Percentiles rank a stretch among this genome's conserved stretches.
These are phyloP conservation scores for Aureobasidium leucospermi DNA, from an alignment of 2,329 filamentous ascomycete species.

Conservation along the genomic window DNA sequence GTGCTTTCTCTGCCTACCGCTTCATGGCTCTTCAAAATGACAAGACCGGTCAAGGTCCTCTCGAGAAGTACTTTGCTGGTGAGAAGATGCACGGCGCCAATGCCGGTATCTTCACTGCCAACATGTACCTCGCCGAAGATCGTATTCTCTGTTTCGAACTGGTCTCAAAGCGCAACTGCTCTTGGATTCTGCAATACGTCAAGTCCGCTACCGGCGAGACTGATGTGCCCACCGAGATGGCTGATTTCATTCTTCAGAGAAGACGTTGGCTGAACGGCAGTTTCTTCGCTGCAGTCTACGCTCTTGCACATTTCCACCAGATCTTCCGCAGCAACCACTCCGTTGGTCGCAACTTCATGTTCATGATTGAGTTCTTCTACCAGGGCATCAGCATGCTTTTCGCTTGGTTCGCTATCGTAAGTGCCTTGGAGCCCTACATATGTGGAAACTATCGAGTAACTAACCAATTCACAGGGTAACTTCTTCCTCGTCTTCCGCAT, in stretches of 20 bases:
- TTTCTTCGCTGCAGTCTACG: constrained; percentile 96
- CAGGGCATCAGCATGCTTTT: constrained; percentile 97
- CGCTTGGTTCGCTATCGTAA: constrained; percentile 88
- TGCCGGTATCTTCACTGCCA: constrained; percentile 94
- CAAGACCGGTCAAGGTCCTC: constrained; percentile 82
- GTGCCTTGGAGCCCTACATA: constrained; percentile 18
- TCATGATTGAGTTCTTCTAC: constrained; percentile 89
- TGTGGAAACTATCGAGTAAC: neutral
- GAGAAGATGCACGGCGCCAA: constrained; percentile 92
- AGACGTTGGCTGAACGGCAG: constrained; percentile 96
- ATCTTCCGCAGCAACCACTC: constrained; percentile 92
- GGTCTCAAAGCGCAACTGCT: constrained; percentile 92
- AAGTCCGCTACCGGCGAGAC: constrained; percentile 96
- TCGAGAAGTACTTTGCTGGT: constrained; percentile 95
- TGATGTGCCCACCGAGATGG: constrained; percentile 88
- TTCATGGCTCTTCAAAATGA: constrained; percentile 94
- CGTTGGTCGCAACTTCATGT: constrained; percentile 76
- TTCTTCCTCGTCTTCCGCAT: constrained; percentile 99
- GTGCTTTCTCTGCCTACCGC: constrained; percentile 96
- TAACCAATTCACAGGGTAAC: constrained; percentile 53
- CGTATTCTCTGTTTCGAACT: constrained; percentile 98
- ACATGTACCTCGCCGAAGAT: constrained; percentile 99
- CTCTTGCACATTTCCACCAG: constrained; percentile 89
- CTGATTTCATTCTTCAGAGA: constrained; percentile 90
- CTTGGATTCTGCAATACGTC: constrained; percentile 97